Evolutionary conservation across 2,329 filamentous ascomycete species (phyloP).

Genomic region (Thelonectria olida): DNA sequence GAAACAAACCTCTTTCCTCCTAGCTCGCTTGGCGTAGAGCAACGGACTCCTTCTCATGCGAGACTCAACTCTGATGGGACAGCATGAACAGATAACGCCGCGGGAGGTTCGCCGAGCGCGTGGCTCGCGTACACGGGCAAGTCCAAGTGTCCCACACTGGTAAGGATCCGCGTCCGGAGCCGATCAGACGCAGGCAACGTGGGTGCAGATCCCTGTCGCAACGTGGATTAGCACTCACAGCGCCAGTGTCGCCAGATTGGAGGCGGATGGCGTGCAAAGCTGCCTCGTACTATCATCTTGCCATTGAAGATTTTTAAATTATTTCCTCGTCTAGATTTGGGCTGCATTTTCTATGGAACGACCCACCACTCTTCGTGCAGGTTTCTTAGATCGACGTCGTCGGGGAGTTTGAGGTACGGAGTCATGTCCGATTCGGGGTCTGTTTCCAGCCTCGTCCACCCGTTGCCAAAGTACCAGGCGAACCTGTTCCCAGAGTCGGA

Average conservation of each 20-base stretch:
- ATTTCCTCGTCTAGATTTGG: constrained; percentile 9
- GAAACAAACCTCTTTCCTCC: neutral
- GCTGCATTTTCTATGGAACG: constrained; percentile 39
- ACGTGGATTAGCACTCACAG: constrained; percentile 6
- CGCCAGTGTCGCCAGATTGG: constrained; percentile 19
- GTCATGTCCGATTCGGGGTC: constrained; percentile 68
- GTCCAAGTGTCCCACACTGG: constrained; percentile 1
- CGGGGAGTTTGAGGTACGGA: constrained; percentile 66
- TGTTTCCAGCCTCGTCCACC: constrained; percentile 68
- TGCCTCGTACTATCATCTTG: neutral
- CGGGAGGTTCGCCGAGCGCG: neutral
- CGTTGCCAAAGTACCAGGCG: constrained; percentile 73
- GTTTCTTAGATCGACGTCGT: constrained; percentile 66
- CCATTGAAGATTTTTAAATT: constrained; percentile 14
- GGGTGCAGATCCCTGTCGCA: constrained; percentile 8
- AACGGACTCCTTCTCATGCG: constrained; percentile 8
- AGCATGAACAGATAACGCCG: neutral
- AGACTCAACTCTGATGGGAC: neutral
- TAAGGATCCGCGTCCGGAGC: neutral
- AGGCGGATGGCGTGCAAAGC: constrained; percentile 31
- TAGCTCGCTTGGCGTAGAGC: constrained; percentile 1
- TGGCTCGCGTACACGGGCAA: neutral
- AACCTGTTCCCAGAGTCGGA: constrained; percentile 59
- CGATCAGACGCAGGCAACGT: neutral
- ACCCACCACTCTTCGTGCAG: constrained; percentile 77